Conservation (phyloP, 257 asterid species). For the Cinchona pubescens region DNA sequence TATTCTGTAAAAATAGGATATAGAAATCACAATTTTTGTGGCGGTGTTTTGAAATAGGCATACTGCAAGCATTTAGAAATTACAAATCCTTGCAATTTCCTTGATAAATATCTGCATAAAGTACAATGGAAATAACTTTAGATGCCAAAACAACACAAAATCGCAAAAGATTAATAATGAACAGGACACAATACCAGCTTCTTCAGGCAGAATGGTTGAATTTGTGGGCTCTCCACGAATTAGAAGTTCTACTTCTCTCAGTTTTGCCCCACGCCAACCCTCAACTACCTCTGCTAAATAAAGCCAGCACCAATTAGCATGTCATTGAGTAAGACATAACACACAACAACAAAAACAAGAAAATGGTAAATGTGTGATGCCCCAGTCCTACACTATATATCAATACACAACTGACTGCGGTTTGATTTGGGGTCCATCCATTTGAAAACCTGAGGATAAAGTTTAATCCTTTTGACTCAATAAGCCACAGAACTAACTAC, state of each 20-base stretch:
- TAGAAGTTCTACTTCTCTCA: constrained; percentile 50
- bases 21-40: neutral
- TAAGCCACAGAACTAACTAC: too few species aligned
- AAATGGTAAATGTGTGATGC: neutral
- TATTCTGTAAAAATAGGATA: neutral
- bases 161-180: constrained; percentile 2
- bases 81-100: neutral
- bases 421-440: too few species aligned
- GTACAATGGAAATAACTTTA: neutral
- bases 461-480: too few species aligned
- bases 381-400: too few species aligned
- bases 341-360: neutral
- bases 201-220: constrained; percentile 58
- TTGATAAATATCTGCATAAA: neutral
- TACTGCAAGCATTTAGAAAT: neutral
- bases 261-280: constrained; percentile 66
- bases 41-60: neutral
- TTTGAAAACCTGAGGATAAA: too few species aligned
- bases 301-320: constrained; percentile 11
- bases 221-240: constrained; percentile 41
- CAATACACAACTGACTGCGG: too few species aligned
- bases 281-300: constrained; percentile 61
- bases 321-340: neutral
- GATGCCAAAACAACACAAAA: constrained; percentile 10
- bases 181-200: constrained; percentile 54